A percentile compares a stretch with the other conserved stretches of the same genome.
Evolutionary conservation across 1,139 yeast species (phyloP).

Genomic region (Yamadazyma aaseri): DNA sequence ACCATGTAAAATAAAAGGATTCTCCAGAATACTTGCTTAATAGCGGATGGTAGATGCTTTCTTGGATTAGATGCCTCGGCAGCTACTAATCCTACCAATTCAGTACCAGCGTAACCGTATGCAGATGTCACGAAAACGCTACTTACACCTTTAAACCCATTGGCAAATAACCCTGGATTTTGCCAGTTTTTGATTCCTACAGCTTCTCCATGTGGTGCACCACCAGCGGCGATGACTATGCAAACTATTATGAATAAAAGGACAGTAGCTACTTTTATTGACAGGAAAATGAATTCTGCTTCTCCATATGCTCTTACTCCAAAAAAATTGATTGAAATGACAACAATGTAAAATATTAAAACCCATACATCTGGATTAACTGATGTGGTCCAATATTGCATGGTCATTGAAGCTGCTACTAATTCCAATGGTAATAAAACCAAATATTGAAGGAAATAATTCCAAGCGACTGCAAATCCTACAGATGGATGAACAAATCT

Average conservation of each 20-base stretch:
- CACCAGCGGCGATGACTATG: slow-evolving; percentile 42
- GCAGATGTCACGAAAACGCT: slow-evolving; percentile 44
- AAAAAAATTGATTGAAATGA: slow-evolving; percentile 36
- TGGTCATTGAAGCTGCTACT: slow-evolving; percentile 41
- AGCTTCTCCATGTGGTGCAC: slow-evolving; percentile 36
- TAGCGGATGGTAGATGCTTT: slow-evolving; percentile 38
- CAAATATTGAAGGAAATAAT: slow-evolving; percentile 41
- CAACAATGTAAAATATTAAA: slow-evolving; percentile 34
- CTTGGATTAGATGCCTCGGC: slow-evolving; percentile 43
- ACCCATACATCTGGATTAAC: slow-evolving; percentile 42
- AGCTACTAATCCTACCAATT: slow-evolving; percentile 41
- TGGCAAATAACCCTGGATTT: slow-evolving; percentile 41
- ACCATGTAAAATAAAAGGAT: slow-evolving; percentile 40
- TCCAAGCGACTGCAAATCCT: slow-evolving; percentile 47
- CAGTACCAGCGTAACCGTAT: slow-evolving; percentile 43
- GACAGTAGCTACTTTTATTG: slow-evolving; percentile 39
- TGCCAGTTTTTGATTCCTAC: slow-evolving; percentile 42
- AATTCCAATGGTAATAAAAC: slow-evolving; percentile 34
- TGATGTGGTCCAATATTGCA: slow-evolving; percentile 38
- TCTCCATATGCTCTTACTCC: slow-evolving; percentile 48
- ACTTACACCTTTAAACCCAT: slow-evolving; percentile 44
- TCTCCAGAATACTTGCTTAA: slow-evolving; percentile 48
- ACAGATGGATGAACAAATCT: slow-evolving; percentile 40
- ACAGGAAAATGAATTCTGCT: slow-evolving; percentile 40
- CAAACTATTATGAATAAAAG: slow-evolving; percentile 42